Percentiles rank a stretch among this genome's conserved stretches.
phyloP scores from a whole-genome alignment of 2,329 filamentous ascomycete species.

The Colletotrichum sp. region DNA sequence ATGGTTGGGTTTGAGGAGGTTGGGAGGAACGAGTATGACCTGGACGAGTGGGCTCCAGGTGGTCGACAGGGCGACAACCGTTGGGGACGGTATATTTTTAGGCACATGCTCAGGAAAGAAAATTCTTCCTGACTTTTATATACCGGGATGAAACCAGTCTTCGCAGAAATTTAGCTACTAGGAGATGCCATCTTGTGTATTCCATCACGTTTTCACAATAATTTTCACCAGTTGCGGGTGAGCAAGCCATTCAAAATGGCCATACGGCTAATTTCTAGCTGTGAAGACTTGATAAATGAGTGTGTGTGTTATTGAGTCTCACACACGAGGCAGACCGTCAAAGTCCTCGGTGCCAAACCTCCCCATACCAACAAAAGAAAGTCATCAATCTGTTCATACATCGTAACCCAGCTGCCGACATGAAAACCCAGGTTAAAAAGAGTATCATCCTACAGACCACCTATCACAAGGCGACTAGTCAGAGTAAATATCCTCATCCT shows the following conservation, averaged over 20 bases:
- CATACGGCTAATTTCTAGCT: background rate
- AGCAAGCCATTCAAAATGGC: background rate
- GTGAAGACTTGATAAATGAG: background rate
- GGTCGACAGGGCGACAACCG: background rate
- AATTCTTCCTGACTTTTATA: background rate
- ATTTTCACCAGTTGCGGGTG: background rate
- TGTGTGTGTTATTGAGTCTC: background rate
- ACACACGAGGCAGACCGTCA: background rate
- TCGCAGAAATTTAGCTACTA: background rate
- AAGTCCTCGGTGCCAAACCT: background rate
- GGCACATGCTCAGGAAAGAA: background rate
- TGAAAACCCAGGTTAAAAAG: background rate
- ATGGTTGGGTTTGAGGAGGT: background rate
- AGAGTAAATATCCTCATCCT: slow-evolving; percentile 12
- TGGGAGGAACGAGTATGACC: slow-evolving; percentile 2
- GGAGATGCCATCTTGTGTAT: background rate
- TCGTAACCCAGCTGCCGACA: background rate
- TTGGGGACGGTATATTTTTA: background rate
- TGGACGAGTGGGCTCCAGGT: background rate
- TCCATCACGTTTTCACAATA: background rate
- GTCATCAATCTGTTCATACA: background rate
- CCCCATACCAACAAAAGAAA: background rate
- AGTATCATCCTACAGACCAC: background rate
- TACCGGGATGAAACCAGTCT: background rate
- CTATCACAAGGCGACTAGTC: background rate